These are phyloP conservation scores for Talaromyces sp. DNA, from an alignment of 2,329 filamentous ascomycete genomes.

Conservation along the genomic window DNA sequence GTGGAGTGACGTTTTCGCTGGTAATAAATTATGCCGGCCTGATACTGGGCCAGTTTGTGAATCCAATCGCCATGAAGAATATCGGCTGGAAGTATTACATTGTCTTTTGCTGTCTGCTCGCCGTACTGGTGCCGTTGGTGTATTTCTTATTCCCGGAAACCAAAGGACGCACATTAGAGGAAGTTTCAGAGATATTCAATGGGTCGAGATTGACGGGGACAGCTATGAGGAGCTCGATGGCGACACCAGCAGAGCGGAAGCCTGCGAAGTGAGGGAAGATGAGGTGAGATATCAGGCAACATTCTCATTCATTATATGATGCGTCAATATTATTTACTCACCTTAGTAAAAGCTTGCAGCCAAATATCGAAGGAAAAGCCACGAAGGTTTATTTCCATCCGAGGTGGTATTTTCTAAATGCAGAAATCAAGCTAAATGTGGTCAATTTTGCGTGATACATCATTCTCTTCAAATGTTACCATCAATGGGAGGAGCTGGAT, in stretches of 20 bases:
- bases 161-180: conserved; percentile 46
- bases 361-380: no score
- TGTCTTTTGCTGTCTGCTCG: conserved; percentile 50
- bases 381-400: neutral
- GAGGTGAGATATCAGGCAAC: no score
- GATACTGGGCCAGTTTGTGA: neutral
- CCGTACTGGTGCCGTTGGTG: conserved; percentile 45
- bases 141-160: conserved; percentile 52
- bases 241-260: no score
- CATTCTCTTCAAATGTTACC: neutral
- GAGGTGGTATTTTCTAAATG: neutral
- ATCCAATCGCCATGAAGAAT: neutral
- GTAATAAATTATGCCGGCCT: neutral
- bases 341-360: no score
- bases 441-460: neutral
- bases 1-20: conserved; percentile 18
- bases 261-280: no score
- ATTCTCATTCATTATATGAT: no score
- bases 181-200: conserved; percentile 38
- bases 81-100: conserved; percentile 36
- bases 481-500: neutral
- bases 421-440: neutral
- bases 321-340: no score
- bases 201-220: neutral
- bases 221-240: no score